These are phyloP conservation scores for Zea mays DNA, from an alignment of 176 grass and related monocot species.

Conservation along the genomic window Zm-B73-REFERENCE-NAM-5.0 NC_050096.1:111715001-111715500, in stretches of 20 bases:
- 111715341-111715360: slow-evolving; percentile 7
- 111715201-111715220: background rate
- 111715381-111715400: slow-evolving; percentile 4
- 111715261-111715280: slow-evolving; percentile 11
- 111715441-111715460: slow-evolving; percentile 30
- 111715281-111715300: background rate
- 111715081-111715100: background rate
- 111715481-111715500: slow-evolving; percentile 11
- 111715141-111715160: background rate
- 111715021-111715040: background rate
- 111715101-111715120: background rate
- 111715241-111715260: background rate
- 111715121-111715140: background rate
- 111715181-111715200: background rate
- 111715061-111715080: slow-evolving; percentile 1
- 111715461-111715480: slow-evolving; percentile 39
- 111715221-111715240: background rate
- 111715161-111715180: background rate
- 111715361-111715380: slow-evolving; percentile 2
- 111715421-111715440: slow-evolving; percentile 29
- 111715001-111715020: slow-evolving; percentile 23
- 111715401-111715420: slow-evolving; percentile 18
- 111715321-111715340: background rate
- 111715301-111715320: background rate
- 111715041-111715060: slow-evolving; percentile 25